Evolutionary conservation across 2,329 filamentous ascomycete species (phyloP), one percentile per base, ranked within the genome.

Genomic region (Paecilomyces niveus): DNA sequence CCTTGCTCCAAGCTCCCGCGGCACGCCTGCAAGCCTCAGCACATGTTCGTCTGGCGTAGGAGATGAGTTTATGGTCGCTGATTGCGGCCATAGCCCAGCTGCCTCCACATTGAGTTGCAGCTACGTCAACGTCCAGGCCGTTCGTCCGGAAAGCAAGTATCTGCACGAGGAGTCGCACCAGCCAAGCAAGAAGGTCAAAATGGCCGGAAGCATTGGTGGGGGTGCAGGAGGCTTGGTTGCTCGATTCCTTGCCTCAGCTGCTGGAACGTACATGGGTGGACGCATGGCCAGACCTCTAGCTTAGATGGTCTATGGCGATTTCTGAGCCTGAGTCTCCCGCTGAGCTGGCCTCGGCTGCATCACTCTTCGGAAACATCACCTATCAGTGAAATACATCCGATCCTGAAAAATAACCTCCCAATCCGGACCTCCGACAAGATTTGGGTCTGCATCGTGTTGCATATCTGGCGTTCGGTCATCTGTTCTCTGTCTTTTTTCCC

Each of bases 21-120:
- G 74, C 39, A 79, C 76, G 1, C 76, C 76, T 0, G 72, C 73
- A 39, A 78, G 72, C 57, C 67, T 77, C 53, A 74, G 72, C 63
- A 73, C 73, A 2, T 70, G 69, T 61, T 75, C 72, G 0, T 73
- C 72, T 22, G 64, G 65, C n/a, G 66, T 66, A 7, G 64, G 65
- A 31, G 71, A 74, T 18, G 71, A 73, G 7, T 61, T 77, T 6
- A 63, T 72, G 49, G 66, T 76, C 15, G 67, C 67, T 11, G 74
- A 77, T 29, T 56, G 58, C 10, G 64, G 60, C 56, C 61, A 58
- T 57, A 77, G 74, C 56, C 74, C 74, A 1, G 66, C 68, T 3
- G 59, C 59, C 51, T 66, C 65, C 1, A 68, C 67, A 6, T 63
- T 70, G 64, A 69, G 63, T 53, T 70, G 70, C 54, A 69, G 72